Evolutionary conservation across 228 moss, liverwort and hornwort species (phyloP).

Genomic region (Sphagnum fallax): DNA sequence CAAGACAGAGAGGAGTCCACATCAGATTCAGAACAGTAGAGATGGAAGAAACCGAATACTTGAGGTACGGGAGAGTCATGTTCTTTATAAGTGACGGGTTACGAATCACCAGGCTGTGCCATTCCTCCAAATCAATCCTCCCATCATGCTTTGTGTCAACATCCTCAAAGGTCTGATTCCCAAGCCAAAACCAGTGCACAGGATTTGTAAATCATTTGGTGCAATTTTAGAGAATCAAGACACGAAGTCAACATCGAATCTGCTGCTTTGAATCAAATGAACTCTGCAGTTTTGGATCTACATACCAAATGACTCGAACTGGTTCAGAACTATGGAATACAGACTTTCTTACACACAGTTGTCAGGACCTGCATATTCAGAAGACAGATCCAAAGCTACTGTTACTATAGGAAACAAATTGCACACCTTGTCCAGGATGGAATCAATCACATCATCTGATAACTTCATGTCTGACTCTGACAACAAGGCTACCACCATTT

Average conservation of each 20-base stretch:
- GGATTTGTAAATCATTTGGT: too few species aligned
- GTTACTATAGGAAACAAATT: too few species aligned
- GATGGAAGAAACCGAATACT: constrained; percentile 28
- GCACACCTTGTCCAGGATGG: constrained; percentile 46
- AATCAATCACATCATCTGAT: constrained; percentile 47
- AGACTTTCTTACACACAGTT: too few species aligned
- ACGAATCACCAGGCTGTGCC: constrained; percentile 54
- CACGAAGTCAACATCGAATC: too few species aligned
- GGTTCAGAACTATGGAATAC: too few species aligned
- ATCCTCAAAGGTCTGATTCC: constrained; percentile 75
- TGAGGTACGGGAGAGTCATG: constrained; percentile 95
- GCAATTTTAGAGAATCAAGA: too few species aligned
- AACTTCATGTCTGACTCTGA: constrained; percentile 47
- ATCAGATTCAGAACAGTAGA: neutral
- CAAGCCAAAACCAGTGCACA: constrained; percentile 2
- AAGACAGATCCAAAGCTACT: too few species aligned
- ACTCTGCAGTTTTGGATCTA: too few species aligned
- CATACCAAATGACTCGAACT: too few species aligned
- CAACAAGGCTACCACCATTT: constrained; percentile 51
- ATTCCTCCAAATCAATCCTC: constrained; percentile 87
- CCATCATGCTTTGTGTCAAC: constrained; percentile 78
- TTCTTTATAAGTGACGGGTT: constrained; percentile 91
- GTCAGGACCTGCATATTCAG: too few species aligned
- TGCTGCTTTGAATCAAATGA: too few species aligned
- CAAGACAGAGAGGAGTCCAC: too few species aligned